These are phyloP conservation scores for Septoria linicola DNA, from an alignment of 2,329 filamentous ascomycete genomes.

Conservation along the genomic window DNA sequence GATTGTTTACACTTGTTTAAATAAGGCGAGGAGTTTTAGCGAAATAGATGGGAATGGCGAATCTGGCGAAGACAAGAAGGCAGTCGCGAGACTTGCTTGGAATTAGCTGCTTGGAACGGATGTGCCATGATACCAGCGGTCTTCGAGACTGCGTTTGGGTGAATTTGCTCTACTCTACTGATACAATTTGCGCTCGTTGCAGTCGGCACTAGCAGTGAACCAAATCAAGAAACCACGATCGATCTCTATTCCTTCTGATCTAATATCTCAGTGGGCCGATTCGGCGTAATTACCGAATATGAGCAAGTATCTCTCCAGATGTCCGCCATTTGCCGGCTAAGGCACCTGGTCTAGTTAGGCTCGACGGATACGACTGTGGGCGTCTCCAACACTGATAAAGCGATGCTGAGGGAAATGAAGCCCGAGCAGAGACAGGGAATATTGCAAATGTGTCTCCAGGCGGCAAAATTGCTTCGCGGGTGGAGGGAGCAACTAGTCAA, in stretches of 20 bases:
- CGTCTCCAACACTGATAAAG: too few relatives aligned
- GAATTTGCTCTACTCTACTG: conserved; percentile 12
- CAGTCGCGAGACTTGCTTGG: conserved; percentile 30
- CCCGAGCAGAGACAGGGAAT: too few relatives aligned
- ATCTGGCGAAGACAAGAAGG: conserved; percentile 20
- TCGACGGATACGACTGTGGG: too few relatives aligned
- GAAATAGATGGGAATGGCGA: conserved; percentile 31
- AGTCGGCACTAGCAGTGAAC: not conserved
- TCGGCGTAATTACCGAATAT: too few relatives aligned
- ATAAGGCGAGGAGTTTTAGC: conserved; percentile 31
- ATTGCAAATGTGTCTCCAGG: too few relatives aligned
- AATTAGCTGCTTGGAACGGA: conserved; percentile 11
- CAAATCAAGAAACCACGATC: not conserved
- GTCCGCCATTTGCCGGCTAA: not conserved
- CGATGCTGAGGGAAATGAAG: too few relatives aligned
- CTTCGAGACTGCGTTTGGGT: conserved; percentile 8
- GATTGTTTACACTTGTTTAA: conserved; percentile 14
- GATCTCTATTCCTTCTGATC: not conserved
- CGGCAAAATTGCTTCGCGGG: too few relatives aligned
- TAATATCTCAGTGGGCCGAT: too few relatives aligned
- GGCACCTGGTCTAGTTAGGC: too few relatives aligned
- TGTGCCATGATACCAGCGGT: conserved; percentile 22
- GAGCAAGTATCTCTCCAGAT: too few relatives aligned
- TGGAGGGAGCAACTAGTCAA: too few relatives aligned
- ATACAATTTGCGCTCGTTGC: not conserved